These are phyloP conservation scores for Vaccinium macrocarpon DNA, from an alignment of 148 eudicot species.

Conservation along the genomic window DNA sequence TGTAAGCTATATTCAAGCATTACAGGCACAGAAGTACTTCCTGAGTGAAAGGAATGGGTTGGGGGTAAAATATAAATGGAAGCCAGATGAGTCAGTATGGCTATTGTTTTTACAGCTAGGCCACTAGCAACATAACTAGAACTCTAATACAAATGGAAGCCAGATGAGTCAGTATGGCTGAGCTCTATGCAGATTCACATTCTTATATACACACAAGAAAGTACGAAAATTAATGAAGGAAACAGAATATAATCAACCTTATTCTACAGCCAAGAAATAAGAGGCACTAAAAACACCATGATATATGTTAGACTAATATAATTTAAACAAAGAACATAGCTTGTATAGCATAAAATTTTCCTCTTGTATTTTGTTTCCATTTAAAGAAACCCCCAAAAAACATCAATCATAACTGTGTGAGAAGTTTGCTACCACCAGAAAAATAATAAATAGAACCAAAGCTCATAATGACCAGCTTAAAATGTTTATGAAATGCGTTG, in stretches of 20 bases:
- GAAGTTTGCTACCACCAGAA: neutral
- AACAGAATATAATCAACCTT: no score
- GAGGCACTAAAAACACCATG: no score
- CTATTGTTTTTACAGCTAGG: no score
- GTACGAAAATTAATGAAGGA: no score
- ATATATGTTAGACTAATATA: no score
- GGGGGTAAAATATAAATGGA: no score
- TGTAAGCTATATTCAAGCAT: neutral
- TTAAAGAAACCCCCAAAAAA: neutral
- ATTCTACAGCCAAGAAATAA: no score
- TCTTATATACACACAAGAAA: no score
- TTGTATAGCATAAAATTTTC: neutral
- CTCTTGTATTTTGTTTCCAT: neutral
- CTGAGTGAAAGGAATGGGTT: neutral
- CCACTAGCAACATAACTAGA: neutral
- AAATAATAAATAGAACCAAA: neutral
- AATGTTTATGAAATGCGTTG: neutral
- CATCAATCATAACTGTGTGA: neutral
- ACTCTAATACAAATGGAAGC: neutral
- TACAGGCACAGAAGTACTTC: neutral
- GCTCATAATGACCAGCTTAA: neutral
- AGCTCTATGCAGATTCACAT: no score
- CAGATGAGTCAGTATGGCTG: no score
- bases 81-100: no score
- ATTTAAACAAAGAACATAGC: neutral